Percentiles rank a stretch among this genome's conserved stretches.
These are phyloP conservation scores for Fusarium oxysporum DNA, from an alignment of 2,329 filamentous ascomycete species.

Conservation along the genomic window DNA sequence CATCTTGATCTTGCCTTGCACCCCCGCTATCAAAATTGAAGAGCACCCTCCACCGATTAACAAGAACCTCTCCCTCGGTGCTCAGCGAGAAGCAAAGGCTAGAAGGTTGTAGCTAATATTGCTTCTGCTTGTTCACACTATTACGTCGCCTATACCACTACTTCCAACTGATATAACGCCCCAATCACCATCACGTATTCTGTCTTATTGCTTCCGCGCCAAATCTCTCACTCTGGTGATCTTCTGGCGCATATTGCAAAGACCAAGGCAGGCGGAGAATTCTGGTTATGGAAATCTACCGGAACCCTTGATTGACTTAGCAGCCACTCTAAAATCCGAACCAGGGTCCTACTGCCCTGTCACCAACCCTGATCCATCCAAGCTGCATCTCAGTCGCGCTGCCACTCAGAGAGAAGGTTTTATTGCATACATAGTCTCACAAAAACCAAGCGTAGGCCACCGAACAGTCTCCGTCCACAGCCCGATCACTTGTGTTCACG, in stretches of 20 bases:
- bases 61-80: slow-evolving; percentile 30
- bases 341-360: slow-evolving; percentile 53
- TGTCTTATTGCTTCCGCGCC: slow-evolving; percentile 46
- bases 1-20: slow-evolving; percentile 34
- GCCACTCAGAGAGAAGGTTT: slow-evolving; percentile 47
- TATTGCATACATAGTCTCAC: slow-evolving; percentile 59
- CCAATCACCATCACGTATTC: slow-evolving; percentile 36
- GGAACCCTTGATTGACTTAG: slow-evolving; percentile 51
- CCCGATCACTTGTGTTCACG: slow-evolving; percentile 47
- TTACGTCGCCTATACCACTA: slow-evolving; percentile 18
- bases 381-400: slow-evolving; percentile 57
- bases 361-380: slow-evolving; percentile 56
- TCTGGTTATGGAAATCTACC: slow-evolving; percentile 50
- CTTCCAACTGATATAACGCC: slow-evolving; percentile 32
- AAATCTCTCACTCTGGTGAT: slow-evolving; percentile 39
- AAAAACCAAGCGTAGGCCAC: slow-evolving; percentile 60
- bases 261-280: slow-evolving; percentile 53
- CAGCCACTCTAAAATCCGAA: slow-evolving; percentile 53
- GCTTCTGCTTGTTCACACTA: slow-evolving; percentile 23
- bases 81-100: slow-evolving; percentile 27
- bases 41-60: slow-evolving; percentile 22
- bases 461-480: slow-evolving; percentile 50
- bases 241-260: slow-evolving; percentile 31
- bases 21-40: slow-evolving; percentile 29
- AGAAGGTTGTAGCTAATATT: slow-evolving; percentile 34